Evolutionary conservation across 441 rosid genomes (phyloP).

Genomic region (Metrosideros polymorpha): DNA sequence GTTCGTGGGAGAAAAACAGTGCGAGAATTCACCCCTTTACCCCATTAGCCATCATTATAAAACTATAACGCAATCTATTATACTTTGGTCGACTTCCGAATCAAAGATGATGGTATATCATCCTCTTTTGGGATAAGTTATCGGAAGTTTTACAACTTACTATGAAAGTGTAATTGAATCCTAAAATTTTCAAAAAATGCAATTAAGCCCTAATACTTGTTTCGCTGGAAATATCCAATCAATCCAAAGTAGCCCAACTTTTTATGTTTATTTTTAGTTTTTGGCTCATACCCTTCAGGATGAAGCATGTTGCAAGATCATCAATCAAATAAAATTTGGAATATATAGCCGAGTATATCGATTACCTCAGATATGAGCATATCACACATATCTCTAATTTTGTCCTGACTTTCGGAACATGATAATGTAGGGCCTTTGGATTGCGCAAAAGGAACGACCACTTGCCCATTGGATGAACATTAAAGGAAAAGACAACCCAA

Average conservation of each 20-base stretch:
- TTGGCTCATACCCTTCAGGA: not conserved
- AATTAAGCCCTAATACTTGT: no score
- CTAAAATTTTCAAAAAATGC: no score
- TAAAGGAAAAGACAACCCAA: not conserved
- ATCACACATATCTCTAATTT: not conserved
- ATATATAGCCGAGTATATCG: not conserved
- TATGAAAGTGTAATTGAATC: no score
- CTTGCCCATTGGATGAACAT: not conserved
- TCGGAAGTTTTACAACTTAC: no score
- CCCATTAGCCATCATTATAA: not conserved
- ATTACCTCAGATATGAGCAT: not conserved
- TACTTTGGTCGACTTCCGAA: not conserved
- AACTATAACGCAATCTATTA: not conserved
- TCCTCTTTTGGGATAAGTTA: no score
- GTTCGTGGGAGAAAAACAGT: not conserved
- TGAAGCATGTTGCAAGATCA: not conserved
- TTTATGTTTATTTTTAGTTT: not conserved
- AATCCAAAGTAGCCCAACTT: not conserved
- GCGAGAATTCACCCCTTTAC: not conserved
- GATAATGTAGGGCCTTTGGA: not conserved
- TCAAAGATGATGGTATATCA: not conserved
- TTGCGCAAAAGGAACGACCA: not conserved
- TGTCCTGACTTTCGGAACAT: not conserved
- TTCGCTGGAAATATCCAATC: not conserved
- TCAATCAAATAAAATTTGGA: not conserved